Conservation (phyloP, 257 asterid genomes). For the Anisodus tanguticus region DNA sequence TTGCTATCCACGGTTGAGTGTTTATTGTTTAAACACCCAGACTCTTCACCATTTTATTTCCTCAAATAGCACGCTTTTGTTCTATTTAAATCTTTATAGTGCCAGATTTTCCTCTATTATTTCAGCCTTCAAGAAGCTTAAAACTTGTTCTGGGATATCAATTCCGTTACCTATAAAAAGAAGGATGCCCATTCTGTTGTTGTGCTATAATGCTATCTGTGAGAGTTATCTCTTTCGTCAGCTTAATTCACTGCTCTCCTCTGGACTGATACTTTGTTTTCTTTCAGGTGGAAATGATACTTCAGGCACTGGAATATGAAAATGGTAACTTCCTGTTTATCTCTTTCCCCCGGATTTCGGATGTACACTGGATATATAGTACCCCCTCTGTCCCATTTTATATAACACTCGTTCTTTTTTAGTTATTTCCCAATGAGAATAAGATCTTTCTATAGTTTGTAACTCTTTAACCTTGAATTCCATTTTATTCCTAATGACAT, state of each 20-base stretch:
- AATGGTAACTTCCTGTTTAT: slow-evolving; percentile 54
- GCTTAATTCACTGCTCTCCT: not conserved
- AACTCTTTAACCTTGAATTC: not conserved
- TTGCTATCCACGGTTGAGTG: not conserved
- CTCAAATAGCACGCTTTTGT: not conserved
- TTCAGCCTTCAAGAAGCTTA: slow-evolving; percentile 7
- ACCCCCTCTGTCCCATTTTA: not conserved
- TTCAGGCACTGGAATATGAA: slow-evolving; percentile 95
- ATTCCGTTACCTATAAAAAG: not conserved
- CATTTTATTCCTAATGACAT: not conserved
- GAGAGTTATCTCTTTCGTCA: not conserved
- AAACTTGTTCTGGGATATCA: not conserved
- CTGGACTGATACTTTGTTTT: slow-evolving; percentile 7
- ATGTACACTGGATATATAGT: not conserved
- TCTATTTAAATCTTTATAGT: not conserved
- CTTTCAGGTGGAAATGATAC: slow-evolving; percentile 95
- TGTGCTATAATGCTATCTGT: not conserved
- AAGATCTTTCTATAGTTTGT: not conserved
- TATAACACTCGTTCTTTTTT: not conserved
- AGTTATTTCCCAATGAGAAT: not conserved
- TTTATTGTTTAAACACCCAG: not conserved
- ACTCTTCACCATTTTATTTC: not conserved
- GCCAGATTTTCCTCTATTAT: not conserved
- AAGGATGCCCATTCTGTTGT: not conserved
- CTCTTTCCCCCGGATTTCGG: slow-evolving; percentile 18